Evolutionary conservation across 805 yeast species (phyloP).

Genomic region (Ogataea ramenticola): DNA sequence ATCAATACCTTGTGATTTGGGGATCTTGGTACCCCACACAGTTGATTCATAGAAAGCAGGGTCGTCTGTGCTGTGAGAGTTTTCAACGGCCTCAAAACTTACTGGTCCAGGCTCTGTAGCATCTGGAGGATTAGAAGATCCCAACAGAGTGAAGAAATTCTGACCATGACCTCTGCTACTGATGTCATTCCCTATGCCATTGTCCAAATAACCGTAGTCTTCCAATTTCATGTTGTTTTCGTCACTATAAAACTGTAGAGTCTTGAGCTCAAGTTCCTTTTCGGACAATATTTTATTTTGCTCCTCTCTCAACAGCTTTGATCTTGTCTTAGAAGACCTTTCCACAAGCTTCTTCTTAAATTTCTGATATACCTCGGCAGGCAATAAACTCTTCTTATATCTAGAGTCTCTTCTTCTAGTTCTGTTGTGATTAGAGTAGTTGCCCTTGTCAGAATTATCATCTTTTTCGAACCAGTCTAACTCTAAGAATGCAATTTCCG

Average conservation of each 20-base stretch:
- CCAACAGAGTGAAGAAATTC: not conserved
- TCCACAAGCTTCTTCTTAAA: slow-evolving; percentile 51
- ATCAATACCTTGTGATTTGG: slow-evolving; percentile 30
- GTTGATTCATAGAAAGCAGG: slow-evolving; percentile 28
- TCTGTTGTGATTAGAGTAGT: slow-evolving; percentile 21
- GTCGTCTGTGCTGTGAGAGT: not conserved
- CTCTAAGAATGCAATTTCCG: slow-evolving; percentile 77
- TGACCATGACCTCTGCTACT: slow-evolving; percentile 5
- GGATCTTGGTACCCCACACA: slow-evolving; percentile 71
- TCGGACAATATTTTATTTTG: slow-evolving; percentile 49
- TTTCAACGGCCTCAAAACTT: not conserved
- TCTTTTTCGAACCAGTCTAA: slow-evolving; percentile 58
- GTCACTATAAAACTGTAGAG: slow-evolving; percentile 48
- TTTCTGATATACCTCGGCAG: slow-evolving; percentile 34
- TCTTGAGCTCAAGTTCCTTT: slow-evolving; percentile 48
- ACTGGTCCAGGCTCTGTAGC: too few relatives aligned
- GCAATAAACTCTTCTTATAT: slow-evolving; percentile 21
- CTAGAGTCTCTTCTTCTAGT: slow-evolving; percentile 5
- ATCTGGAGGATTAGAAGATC: not conserved
- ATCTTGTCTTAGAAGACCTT: slow-evolving; percentile 43
- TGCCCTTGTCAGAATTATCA: slow-evolving; percentile 19
- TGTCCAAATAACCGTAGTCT: slow-evolving; percentile 24
- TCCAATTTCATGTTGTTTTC: slow-evolving; percentile 40
- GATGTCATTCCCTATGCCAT: not conserved
- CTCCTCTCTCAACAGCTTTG: slow-evolving; percentile 54